Percentiles rank a stretch among this genome's conserved stretches.
Evolutionary conservation across 1,284 basidiomycete species (phyloP).

Genomic region (Pseudozyma sp.): DNA sequence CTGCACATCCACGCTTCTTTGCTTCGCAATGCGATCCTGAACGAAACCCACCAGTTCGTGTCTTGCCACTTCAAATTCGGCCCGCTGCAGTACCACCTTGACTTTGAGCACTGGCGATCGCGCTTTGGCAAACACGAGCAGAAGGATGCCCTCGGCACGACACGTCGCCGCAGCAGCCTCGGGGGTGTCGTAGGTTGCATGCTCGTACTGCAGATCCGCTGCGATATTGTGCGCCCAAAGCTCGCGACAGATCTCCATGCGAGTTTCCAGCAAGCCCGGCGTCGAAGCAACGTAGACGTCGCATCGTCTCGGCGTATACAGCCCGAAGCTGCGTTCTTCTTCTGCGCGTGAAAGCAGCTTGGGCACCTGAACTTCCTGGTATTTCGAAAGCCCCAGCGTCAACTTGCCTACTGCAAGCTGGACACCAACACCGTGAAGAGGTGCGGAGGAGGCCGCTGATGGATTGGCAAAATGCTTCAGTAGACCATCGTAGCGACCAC

Average conservation of each 20-base stretch:
- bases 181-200: conserved; percentile 57
- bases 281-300: conserved; percentile 80
- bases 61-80: conserved; percentile 59
- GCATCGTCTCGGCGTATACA: conserved; percentile 85
- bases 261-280: conserved; percentile 78
- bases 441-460: conserved; percentile 28
- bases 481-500: conserved; percentile 83
- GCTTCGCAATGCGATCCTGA: conserved; percentile 56
- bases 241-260: conserved; percentile 80
- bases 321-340: conserved; percentile 85
- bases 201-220: conserved; percentile 83
- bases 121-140: conserved; percentile 61
- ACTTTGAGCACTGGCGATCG: conserved; percentile 61
- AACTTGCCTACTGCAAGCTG: conserved; percentile 86
- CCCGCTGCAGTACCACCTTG: conserved; percentile 55
- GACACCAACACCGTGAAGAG: conserved; percentile 77
- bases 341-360: conserved; percentile 75
- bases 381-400: conserved; percentile 75
- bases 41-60: conserved; percentile 59
- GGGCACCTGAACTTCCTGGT: conserved; percentile 77
- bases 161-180: conserved; percentile 61
- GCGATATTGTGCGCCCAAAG: conserved; percentile 85
- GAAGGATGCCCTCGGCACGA: conserved; percentile 65
- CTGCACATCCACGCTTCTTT: conserved; percentile 50
- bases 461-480: conserved; percentile 76